Evolutionary conservation across 208 protist genomes (phyloP).

Genomic region (Endotrypanum monterogeii): DNA sequence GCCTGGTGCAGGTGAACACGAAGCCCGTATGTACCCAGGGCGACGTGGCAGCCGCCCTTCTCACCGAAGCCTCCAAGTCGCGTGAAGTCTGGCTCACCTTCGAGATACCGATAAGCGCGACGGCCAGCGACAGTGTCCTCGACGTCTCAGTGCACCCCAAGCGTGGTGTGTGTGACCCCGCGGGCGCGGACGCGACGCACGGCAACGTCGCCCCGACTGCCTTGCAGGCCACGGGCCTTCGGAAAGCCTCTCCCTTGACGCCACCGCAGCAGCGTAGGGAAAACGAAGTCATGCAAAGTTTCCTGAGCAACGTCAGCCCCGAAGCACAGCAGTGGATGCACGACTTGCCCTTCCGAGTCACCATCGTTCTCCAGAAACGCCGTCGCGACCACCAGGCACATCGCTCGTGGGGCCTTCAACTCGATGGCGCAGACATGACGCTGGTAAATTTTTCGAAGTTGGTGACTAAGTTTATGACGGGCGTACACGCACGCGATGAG

Average conservation of each 20-base stretch:
- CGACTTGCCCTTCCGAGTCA: constrained; percentile 33
- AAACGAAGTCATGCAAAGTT: constrained; percentile 11
- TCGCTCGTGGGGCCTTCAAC: constrained; percentile 41
- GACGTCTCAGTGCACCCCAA: not conserved
- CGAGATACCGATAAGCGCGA: not conserved
- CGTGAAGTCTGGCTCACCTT: constrained; percentile 38
- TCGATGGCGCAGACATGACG: constrained; percentile 41
- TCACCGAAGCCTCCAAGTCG: constrained; percentile 18
- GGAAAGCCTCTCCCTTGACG: constrained; percentile 21
- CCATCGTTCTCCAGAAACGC: constrained; percentile 33
- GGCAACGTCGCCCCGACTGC: constrained; percentile 1
- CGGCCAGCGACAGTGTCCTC: not conserved
- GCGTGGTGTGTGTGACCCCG: not conserved
- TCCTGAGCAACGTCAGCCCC: constrained; percentile 13
- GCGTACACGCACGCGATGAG: not conserved
- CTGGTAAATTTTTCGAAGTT: constrained; percentile 44
- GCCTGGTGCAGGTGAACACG: constrained; percentile 22
- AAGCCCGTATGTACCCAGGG: constrained; percentile 23
- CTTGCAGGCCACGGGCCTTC: constrained; percentile 4
- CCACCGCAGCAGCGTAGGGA: not conserved
- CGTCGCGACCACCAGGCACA: constrained; percentile 15
- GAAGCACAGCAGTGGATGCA: constrained; percentile 33
- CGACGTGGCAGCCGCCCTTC: constrained; percentile 30
- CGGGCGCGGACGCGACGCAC: not conserved
- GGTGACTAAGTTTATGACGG: constrained; percentile 33